Conservation (phyloP, 805 yeast species). For the Candida oleophila region DNA sequence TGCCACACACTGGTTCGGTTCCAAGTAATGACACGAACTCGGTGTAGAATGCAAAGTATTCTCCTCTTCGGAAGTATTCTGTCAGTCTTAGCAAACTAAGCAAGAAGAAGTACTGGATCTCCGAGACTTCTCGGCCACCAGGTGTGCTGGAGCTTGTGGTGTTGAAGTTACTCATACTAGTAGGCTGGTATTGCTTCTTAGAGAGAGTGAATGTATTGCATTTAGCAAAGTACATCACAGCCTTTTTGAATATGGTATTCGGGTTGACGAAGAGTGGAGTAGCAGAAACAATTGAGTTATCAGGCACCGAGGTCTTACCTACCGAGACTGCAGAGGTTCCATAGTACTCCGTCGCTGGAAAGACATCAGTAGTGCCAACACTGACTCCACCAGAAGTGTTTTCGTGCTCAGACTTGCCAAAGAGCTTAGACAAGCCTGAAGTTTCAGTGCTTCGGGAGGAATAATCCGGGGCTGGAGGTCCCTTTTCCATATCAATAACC, state of each 20-base stretch:
- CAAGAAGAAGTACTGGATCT: constrained; percentile 21
- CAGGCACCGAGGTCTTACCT: too few relatives aligned
- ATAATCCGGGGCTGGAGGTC: background rate
- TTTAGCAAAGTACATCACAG: constrained; percentile 20
- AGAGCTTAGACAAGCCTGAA: background rate
- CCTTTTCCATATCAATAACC: background rate
- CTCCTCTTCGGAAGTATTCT: constrained; percentile 23
- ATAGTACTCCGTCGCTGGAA: too few relatives aligned
- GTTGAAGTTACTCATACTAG: background rate
- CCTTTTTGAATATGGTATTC: constrained; percentile 20
- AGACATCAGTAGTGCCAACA: too few relatives aligned
- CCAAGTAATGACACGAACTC: constrained; percentile 19
- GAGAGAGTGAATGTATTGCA: constrained; percentile 15
- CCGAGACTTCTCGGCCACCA: constrained; percentile 8
- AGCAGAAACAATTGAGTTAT: background rate
- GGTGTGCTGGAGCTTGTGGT: background rate
- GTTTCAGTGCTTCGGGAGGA: background rate
- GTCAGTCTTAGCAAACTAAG: constrained; percentile 21
- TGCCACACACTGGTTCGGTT: constrained; percentile 4
- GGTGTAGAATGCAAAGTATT: constrained; percentile 22
- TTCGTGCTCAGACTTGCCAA: background rate
- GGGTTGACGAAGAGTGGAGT: background rate
- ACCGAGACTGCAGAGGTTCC: too few relatives aligned
- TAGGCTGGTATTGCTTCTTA: background rate
- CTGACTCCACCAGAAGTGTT: background rate